Conservation (phyloP, 495 filamentous ascomycete genomes). For the Cladorrhinum samala region DNA sequence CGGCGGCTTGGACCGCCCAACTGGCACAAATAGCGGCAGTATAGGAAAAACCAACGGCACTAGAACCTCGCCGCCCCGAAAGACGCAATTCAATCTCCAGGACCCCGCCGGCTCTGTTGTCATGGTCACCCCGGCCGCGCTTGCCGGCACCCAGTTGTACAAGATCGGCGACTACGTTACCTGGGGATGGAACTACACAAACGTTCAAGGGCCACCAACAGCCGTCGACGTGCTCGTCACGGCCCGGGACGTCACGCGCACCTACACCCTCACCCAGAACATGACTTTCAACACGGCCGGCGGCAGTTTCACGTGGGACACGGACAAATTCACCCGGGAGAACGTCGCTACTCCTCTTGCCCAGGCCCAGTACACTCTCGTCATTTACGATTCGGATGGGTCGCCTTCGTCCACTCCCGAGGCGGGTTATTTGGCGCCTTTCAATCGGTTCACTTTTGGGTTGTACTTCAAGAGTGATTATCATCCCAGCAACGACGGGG, state of each 20-base stretch:
- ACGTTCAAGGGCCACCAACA: conserved; percentile 66
- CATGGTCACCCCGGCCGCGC: conserved; percentile 68
- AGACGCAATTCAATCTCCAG: conserved; percentile 51
- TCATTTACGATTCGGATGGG: conserved; percentile 69
- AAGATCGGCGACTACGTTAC: conserved; percentile 82
- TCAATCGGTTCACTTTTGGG: conserved; percentile 62
- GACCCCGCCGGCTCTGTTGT: conserved; percentile 65
- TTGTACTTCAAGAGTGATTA: conserved; percentile 72
- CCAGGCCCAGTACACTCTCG: conserved; percentile 74
- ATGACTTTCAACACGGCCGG: conserved; percentile 43
- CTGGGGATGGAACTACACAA: conserved; percentile 94
- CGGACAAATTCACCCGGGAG: conserved; percentile 57
- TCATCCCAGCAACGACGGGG: conserved; percentile 52
- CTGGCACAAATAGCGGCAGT: conserved; percentile 5
- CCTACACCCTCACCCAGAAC: conserved; percentile 48
- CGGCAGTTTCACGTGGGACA: conserved; percentile 67
- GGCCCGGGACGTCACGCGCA: conserved; percentile 49
- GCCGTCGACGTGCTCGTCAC: conserved; percentile 76
- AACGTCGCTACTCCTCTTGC: conserved; percentile 54
- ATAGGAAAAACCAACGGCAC: conserved; percentile 19
- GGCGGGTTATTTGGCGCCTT: conserved; percentile 67
- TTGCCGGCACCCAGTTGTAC: conserved; percentile 64
- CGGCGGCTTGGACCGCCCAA: conserved; percentile 13
- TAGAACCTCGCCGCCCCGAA: conserved; percentile 33
- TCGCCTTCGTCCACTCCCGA: conserved; percentile 54